A percentile compares a stretch with the other conserved stretches of the same genome.
Conservation (phyloP, 768 basidiomycete genomes). For the Krasilnikovozyma curviuscula region DNA sequence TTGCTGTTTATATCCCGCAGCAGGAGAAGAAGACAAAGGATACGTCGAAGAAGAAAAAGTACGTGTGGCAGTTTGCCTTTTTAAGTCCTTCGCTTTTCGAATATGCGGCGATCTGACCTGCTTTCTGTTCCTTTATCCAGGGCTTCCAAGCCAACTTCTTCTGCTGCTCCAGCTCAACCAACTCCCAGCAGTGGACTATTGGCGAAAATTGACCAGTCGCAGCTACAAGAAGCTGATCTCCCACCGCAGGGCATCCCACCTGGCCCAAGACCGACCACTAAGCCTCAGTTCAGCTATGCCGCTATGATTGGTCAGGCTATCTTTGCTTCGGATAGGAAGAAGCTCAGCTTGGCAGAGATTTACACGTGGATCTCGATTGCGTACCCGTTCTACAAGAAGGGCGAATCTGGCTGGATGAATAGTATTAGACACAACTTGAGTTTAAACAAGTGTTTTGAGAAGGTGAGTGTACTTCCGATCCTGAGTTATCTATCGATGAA, state of each 20-base stretch:
- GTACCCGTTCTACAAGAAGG: slow-evolving; percentile 80
- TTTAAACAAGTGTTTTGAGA: slow-evolving; percentile 20
- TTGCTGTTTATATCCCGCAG: too few relatives aligned
- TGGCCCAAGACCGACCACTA: slow-evolving; percentile 57
- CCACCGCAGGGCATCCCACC: slow-evolving; percentile 42
- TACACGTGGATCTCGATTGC: slow-evolving; percentile 89
- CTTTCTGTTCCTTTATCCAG: too few relatives aligned
- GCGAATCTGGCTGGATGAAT: slow-evolving; percentile 67
- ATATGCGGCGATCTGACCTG: too few relatives aligned
- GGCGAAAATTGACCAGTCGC: too few relatives aligned
- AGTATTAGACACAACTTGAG: slow-evolving; percentile 27
- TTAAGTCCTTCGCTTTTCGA: too few relatives aligned
- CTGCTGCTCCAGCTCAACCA: too few relatives aligned
- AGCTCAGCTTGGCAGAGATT: slow-evolving; percentile 82
- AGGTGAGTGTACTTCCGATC: slow-evolving; percentile 1
- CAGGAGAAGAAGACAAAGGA: too few relatives aligned
- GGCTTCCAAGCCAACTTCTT: too few relatives aligned
- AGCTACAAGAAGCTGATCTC: slow-evolving; percentile 1
- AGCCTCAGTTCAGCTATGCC: slow-evolving; percentile 80
- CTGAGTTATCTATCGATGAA: neutral
- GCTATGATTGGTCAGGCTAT: slow-evolving; percentile 91
- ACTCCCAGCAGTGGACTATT: too few relatives aligned
- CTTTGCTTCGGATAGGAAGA: slow-evolving; percentile 58
- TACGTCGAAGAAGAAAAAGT: too few relatives aligned
- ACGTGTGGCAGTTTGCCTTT: too few relatives aligned